phyloP scores from a whole-genome alignment of 1,284 basidiomycete species.

The Marasmius oreades region DNA sequence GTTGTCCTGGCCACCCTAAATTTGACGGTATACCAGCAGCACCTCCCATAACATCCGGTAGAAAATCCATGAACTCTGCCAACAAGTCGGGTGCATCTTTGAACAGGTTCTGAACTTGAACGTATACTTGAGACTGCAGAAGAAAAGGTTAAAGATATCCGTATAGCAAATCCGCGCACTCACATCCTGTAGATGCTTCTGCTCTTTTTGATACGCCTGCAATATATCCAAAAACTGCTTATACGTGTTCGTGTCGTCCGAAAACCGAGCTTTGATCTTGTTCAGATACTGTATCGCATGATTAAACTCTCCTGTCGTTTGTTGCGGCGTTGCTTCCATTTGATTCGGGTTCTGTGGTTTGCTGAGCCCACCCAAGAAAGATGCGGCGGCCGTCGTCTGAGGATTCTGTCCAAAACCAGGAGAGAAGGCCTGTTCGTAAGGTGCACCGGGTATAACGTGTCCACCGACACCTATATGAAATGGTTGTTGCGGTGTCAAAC shows the following conservation, averaged over 20 bases:
- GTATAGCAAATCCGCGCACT: constrained; percentile 28
- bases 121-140: constrained; percentile 74
- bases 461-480: constrained; percentile 21
- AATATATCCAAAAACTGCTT: constrained; percentile 98
- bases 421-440: constrained; percentile 36
- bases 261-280: constrained; percentile 95
- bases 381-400: constrained; percentile 54
- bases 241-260: constrained; percentile 93
- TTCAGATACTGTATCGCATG: constrained; percentile 98
- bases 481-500: constrained; percentile 36
- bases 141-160: constrained; percentile 9
- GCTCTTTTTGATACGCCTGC: constrained; percentile 97
- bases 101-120: constrained; percentile 92
- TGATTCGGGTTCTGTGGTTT: constrained; percentile 37
- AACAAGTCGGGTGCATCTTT: constrained; percentile 90
- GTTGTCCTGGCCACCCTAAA: constrained; percentile 15
- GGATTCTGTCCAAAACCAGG: constrained; percentile 31
- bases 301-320: constrained; percentile 80
- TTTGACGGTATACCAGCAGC: constrained; percentile 25
- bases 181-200: constrained; percentile 84
- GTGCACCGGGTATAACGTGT: constrained; percentile 26
- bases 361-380: constrained; percentile 55
- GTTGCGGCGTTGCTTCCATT: constrained; percentile 22
- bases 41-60: constrained; percentile 62
- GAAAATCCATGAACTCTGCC: constrained; percentile 94